phyloP scores from a whole-genome alignment of 495 filamentous ascomycete species.

The Penicillium fimorum region DNA sequence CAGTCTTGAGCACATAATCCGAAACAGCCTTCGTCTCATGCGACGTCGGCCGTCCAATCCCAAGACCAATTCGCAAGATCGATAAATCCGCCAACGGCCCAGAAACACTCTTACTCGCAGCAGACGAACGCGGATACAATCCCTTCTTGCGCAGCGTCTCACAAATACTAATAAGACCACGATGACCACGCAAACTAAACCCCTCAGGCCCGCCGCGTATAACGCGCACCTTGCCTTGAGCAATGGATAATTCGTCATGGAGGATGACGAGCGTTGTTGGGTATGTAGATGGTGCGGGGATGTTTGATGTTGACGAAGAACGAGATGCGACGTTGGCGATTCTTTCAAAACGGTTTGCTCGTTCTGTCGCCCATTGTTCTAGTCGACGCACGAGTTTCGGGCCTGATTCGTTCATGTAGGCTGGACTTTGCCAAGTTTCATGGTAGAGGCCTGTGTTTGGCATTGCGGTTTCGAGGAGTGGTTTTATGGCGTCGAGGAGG shows the following conservation, averaged over 20 bases:
- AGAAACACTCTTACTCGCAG: not conserved
- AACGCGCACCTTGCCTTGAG: slow-evolving; percentile 60
- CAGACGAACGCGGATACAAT: slow-evolving; percentile 24
- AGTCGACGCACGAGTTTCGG: slow-evolving; percentile 39
- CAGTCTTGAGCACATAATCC: slow-evolving; percentile 66
- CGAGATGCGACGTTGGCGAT: not conserved
- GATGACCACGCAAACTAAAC: slow-evolving; percentile 68
- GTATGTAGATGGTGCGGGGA: not conserved
- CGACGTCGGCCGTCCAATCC: slow-evolving; percentile 66
- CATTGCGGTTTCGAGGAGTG: slow-evolving; percentile 42
- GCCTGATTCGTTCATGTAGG: slow-evolving; percentile 74
- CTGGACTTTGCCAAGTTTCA: slow-evolving; percentile 65
- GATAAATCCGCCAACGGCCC: slow-evolving; percentile 24
- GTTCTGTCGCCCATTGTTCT: slow-evolving; percentile 46
- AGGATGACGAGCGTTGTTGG: slow-evolving; percentile 62
- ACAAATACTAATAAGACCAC: slow-evolving; percentile 70
- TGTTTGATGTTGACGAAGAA: not conserved
- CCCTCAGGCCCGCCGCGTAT: slow-evolving; percentile 49
- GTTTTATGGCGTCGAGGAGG: slow-evolving; percentile 56
- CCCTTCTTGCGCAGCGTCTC: slow-evolving; percentile 42
- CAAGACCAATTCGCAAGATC: slow-evolving; percentile 60
- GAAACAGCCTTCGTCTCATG: slow-evolving; percentile 57
- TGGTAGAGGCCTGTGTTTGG: slow-evolving; percentile 49
- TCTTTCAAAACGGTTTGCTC: slow-evolving; percentile 36
- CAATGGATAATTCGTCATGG: slow-evolving; percentile 67